Base-by-base conservation (phyloP, 306 rosid species). In the Ammopiptanthus mongolicus region DNA sequence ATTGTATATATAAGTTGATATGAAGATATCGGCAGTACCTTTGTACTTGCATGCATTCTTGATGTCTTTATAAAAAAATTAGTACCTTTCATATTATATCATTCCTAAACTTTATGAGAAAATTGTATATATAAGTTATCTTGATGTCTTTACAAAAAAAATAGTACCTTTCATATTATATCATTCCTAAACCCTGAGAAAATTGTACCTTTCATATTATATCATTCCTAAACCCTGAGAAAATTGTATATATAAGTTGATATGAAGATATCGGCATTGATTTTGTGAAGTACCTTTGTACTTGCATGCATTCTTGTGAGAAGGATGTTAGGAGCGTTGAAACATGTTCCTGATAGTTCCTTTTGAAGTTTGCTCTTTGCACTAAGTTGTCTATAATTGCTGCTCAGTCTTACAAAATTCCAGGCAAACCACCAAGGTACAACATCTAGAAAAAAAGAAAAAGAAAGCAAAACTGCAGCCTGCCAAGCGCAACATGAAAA, bases 351-450 rank as follows among this genome's bases (percentile, higher is more conserved):
- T 46, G 69, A 25, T 51, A 10, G 69, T 55, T 51, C 39, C 50
- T 51, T 25, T 19, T 51, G 65, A 71, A 61, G 28, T 56, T 52
- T 55, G 62, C 37, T 17, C 39, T 56, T 52, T 55, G 62, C 37
- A 22, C 39, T 13, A 55, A 56, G 28, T 55, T 73, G 65, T 60
- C 8, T 14, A 36, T 46, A 42, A 47, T 65, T 44, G 34, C 22
- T 12, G 37, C 21, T 50, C 56, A 23, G 71, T 61, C 21, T 28
- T 36, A 13, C 68, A 44, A 42, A 62, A 70, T 81, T 77, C 69
- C 77, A 91, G 98, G 98, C 96, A 59, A 88, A 78, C 75, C 91
- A 94, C 75, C 86, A 90, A 87, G 98, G 98, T 66, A 91, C 98
- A 48, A 10, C 78, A 69, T 82, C 97, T 47, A 91, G 96, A 91